Percentiles rank a stretch among this genome's conserved stretches.
Evolutionary conservation across 106 monocot genomes (phyloP).

Genomic region (Vanilla planifolia): DNA sequence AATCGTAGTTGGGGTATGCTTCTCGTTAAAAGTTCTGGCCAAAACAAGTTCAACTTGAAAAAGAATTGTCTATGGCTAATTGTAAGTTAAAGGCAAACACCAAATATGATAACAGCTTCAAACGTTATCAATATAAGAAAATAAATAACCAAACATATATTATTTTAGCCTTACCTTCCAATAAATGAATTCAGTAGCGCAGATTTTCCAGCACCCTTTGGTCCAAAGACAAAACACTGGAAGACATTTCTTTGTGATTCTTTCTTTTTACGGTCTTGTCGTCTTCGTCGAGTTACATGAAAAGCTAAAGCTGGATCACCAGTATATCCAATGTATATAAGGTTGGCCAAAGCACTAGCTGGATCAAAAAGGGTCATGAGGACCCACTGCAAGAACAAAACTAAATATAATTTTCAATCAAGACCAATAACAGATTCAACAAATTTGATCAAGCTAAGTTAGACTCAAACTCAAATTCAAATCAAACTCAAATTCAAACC

Average conservation of each 20-base stretch:
- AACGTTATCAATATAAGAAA: background rate
- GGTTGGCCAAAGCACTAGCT: slow-evolving; percentile 60
- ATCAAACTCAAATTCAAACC: too few relatives aligned
- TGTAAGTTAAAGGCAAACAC: background rate
- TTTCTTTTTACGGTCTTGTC: slow-evolving; percentile 68
- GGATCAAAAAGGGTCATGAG: slow-evolving; percentile 92
- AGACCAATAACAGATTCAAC: too few relatives aligned
- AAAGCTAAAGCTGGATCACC: slow-evolving; percentile 73
- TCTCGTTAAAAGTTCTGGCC: slow-evolving; percentile 65
- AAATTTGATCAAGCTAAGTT: too few relatives aligned
- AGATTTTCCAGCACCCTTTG: slow-evolving; percentile 81
- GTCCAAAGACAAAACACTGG: slow-evolving; percentile 94
- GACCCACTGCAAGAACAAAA: slow-evolving; percentile 62
- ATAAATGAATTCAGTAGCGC: slow-evolving; percentile 69
- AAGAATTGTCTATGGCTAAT: too few relatives aligned
- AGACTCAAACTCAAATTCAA: too few relatives aligned
- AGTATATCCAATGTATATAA: slow-evolving; percentile 80
- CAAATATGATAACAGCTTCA: background rate
- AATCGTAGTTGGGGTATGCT: slow-evolving; percentile 50
- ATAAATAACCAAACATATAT: background rate
- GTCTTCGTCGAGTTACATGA: slow-evolving; percentile 60
- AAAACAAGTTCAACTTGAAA: too few relatives aligned
- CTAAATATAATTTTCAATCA: too few relatives aligned
- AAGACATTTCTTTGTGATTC: slow-evolving; percentile 70
- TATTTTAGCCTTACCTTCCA: slow-evolving; percentile 41